These are phyloP conservation scores for Rachicladosporium sp. DNA, from an alignment of 2,329 filamentous ascomycete genomes.

Conservation along the genomic window DNA sequence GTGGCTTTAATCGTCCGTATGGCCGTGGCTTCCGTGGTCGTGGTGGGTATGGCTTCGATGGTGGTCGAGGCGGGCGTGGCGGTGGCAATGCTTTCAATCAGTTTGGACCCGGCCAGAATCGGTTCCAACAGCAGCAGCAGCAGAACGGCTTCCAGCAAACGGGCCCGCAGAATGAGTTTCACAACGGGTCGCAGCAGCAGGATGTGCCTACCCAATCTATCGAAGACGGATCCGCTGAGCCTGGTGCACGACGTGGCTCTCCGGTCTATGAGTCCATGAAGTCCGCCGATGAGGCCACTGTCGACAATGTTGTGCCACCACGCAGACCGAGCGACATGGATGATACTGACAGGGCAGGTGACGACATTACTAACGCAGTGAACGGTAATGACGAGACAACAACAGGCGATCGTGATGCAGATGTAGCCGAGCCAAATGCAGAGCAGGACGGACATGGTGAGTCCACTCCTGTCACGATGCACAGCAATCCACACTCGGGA, in stretches of 20 bases:
- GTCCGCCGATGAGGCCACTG: constrained; percentile 7
- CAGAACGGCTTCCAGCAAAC: constrained; percentile 22
- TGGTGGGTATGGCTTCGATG: constrained; percentile 25
- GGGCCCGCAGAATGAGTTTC: constrained; percentile 11
- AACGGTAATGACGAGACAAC: constrained; percentile 7
- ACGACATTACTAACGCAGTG: constrained; percentile 19
- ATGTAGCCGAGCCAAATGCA: not conserved
- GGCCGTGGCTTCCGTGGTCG: constrained; percentile 27
- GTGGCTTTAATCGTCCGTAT: constrained; percentile 51
- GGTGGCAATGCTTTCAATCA: constrained; percentile 32
- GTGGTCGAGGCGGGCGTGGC: constrained; percentile 4
- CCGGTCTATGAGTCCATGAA: constrained; percentile 18
- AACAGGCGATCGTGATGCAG: not conserved
- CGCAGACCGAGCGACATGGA: constrained; percentile 21
- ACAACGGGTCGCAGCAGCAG: constrained; percentile 7
- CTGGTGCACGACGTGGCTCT: constrained; percentile 14
- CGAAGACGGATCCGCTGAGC: constrained; percentile 3
- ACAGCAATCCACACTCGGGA: too few relatives aligned
- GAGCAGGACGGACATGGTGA: not conserved
- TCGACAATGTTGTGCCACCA: constrained; percentile 11
- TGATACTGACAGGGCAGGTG: constrained; percentile 21
- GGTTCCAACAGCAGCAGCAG: constrained; percentile 44
- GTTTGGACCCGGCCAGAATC: constrained; percentile 21
- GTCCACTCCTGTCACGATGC: not conserved
- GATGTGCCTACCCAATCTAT: constrained; percentile 11